Evolutionary conservation across 75 land plant species (phyloP), one percentile per base, ranked within the genome.

Genomic region (Sequoiadendron giganteum): DNA sequence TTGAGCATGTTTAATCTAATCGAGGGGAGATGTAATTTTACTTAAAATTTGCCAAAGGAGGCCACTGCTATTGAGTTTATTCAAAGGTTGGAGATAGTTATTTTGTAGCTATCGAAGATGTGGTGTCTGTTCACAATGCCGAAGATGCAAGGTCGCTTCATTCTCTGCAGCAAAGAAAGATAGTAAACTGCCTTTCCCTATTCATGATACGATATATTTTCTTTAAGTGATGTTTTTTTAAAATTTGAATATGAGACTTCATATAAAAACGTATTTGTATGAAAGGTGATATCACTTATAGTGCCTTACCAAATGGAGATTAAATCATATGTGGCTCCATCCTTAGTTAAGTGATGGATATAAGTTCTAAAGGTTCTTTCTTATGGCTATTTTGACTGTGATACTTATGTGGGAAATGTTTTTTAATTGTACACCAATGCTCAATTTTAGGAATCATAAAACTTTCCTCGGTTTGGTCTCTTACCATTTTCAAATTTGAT

Each of bases 1-100:
- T 83, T 97, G 84, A 95, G 89, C n/a, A 95, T 98, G 99, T 87
- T 93, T 58, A 93, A 97, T 90, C 86, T 97, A 88, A 87, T 95
- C 25, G 91, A 95, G 34, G 99, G 96, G 13, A 88, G 95, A 90
- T 90, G 96, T 88, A 97, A 94, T 54, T 98, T 97, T 87, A 93
- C 76, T 15, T 93, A 94, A 55, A 91, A 94, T 86, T 55, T 98
- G n/a, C 90, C 87, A 5, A 86, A 87, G 38, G 96, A 95, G 86
- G 95, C 99, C 6, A 87, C 91, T 47, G 79, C 94, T 30, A 93
- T 98, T 75, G 87, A 85, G 76, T 98, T 94, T 76, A 79, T n/a
- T 92, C 92, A 9, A 19, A 61, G 55, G 86, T 84, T 7, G 95
- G 94, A 14, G 94, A 92, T 36, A 93, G 76, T 70, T 98, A 95